Conservation (phyloP, 768 basidiomycete genomes). For the Podaxis sp. region DNA sequence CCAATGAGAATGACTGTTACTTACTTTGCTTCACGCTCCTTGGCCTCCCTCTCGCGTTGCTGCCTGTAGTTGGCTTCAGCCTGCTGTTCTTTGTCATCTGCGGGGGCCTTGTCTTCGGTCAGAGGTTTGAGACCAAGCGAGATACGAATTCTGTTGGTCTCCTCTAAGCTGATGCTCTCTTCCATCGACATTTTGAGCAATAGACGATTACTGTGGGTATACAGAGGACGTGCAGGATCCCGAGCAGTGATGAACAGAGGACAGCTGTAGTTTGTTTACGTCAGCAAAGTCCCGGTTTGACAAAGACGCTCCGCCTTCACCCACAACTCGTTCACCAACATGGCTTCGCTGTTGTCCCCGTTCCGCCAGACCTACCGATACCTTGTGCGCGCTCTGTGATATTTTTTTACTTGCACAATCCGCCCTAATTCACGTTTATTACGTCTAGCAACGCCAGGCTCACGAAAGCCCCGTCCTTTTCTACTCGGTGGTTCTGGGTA, state of each 20-base stretch:
- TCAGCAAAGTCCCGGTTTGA: conserved; percentile 13
- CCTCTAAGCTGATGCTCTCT: conserved; percentile 88
- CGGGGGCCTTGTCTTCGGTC: conserved; percentile 73
- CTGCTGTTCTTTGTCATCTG: conserved; percentile 73
- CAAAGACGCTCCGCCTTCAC: neutral
- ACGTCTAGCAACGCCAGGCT: conserved; percentile 77
- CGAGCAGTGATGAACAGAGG: neutral
- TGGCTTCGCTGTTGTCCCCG: conserved; percentile 45
- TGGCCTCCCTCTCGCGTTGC: conserved; percentile 63
- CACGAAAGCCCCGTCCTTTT: conserved; percentile 92
- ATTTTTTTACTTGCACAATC: neutral
- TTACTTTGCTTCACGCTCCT: conserved; percentile 79
- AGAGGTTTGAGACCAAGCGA: conserved; percentile 93
- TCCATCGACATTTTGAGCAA: conserved; percentile 63
- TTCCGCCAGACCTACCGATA: conserved; percentile 56
- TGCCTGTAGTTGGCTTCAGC: conserved; percentile 88
- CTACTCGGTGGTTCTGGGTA: conserved; percentile 77
- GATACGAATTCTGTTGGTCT: conserved; percentile 95
- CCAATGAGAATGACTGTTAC: conserved; percentile 25
- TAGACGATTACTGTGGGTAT: conserved; percentile 22
- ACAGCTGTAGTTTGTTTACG: conserved; percentile 12
- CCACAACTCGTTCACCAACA: conserved; percentile 22
- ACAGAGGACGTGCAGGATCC: neutral
- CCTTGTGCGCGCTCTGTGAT: conserved; percentile 29
- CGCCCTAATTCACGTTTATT: conserved; percentile 2